These are phyloP conservation scores for Wickerhamia fluorescens DNA, from an alignment of 805 yeast species.

Conservation along the genomic window DNA sequence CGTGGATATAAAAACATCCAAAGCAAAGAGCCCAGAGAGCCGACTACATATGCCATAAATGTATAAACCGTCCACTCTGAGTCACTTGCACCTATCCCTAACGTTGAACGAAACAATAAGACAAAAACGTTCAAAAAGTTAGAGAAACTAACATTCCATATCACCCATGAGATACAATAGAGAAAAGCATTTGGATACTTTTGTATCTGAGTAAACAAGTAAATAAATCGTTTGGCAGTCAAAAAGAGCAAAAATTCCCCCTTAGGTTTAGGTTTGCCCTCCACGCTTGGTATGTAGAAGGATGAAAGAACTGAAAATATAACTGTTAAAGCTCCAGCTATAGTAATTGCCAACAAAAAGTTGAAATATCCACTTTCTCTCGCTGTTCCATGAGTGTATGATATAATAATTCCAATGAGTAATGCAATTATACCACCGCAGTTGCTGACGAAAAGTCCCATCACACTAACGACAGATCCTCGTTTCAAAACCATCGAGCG, in stretches of 20 bases:
- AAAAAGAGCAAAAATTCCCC: conserved; percentile 18
- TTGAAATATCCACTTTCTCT: conserved; percentile 21
- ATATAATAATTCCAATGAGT: conserved; percentile 30
- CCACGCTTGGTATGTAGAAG: conserved; percentile 22
- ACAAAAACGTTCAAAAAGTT: conserved; percentile 30
- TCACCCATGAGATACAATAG: conserved; percentile 34
- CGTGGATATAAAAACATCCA: conserved; percentile 33
- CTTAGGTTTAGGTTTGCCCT: conserved; percentile 19
- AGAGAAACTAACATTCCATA: conserved; percentile 32
- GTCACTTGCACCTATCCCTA: conserved; percentile 32
- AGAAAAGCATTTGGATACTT: conserved; percentile 28
- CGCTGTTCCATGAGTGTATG: conserved; percentile 19
- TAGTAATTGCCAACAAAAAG: conserved; percentile 31
- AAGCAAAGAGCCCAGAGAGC: conserved; percentile 24
- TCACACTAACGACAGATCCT: conserved; percentile 29
- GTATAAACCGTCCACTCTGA: conserved; percentile 33
- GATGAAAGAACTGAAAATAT: conserved; percentile 17
- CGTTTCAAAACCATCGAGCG: conserved; percentile 17
- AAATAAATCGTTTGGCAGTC: conserved; percentile 18
- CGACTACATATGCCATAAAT: conserved; percentile 28
- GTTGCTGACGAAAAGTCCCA: conserved; percentile 30
- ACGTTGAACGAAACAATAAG: conserved; percentile 30
- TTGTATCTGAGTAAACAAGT: conserved; percentile 16
- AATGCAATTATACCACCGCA: conserved; percentile 33
- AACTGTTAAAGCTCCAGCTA: conserved; percentile 31